Evolutionary conservation across 1,139 yeast genomes (phyloP), one percentile per base, ranked within the genome.

Genomic region (Oligophagozyma castellii): DNA sequence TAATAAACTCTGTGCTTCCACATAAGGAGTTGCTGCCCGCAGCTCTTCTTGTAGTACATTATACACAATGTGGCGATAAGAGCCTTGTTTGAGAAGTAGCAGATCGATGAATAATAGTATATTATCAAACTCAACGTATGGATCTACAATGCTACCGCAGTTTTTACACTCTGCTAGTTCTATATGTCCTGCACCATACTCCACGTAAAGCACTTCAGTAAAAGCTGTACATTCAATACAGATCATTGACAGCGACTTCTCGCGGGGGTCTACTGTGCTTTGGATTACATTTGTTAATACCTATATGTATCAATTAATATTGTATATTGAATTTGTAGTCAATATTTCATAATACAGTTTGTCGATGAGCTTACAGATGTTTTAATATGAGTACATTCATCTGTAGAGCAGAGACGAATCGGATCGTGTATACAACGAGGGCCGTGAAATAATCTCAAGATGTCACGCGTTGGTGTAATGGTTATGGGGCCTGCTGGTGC

Each of bases 401-500:
- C n/a, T n/a, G n/a, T n/a, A n/a, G n/a, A n/a, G n/a, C n/a, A n/a
- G n/a, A n/a, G n/a, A n/a, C n/a, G n/a, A n/a, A n/a, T n/a, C n/a
- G n/a, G n/a, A n/a, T n/a, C n/a, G n/a, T n/a, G n/a, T n/a, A n/a
- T n/a, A n/a, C n/a, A n/a, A n/a, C n/a, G n/a, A n/a, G n/a, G n/a
- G n/a, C n/a, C n/a, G n/a, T n/a, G n/a, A n/a, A n/a, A n/a, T n/a
- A n/a, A n/a, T n/a, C n/a, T n/a, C n/a, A n/a, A n/a, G 8, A 89
- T 89, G 98, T 83, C 95, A 3, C 65, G 95, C 57, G 94, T 84
- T 2, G 98, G 96, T 33, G 92, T 84, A n/a, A 59, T 89, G 40
- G 94, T 89, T 3, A 57, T 89, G 40, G 98, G 98, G 1, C 98
- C 98, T 11, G 98, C 98, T 0, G 98, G 98, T 21, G 96, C 79